A percentile compares a stretch with the other conserved stretches of the same genome.
phyloP scores from a whole-genome alignment of 305 asterid genomes.

The Lippia alba region DNA sequence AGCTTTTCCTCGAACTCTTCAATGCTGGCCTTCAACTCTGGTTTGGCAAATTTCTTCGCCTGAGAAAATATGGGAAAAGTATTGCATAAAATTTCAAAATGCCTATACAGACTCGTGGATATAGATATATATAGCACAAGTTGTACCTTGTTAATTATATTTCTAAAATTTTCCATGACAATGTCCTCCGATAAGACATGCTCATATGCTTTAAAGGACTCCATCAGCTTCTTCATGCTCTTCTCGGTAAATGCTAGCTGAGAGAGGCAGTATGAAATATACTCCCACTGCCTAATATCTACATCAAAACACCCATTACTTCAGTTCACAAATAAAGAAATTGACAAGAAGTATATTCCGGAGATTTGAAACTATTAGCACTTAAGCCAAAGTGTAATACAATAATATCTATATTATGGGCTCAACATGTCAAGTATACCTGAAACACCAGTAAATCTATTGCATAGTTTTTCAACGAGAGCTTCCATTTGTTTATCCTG shows the following conservation, averaged over 20 bases:
- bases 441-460: slow-evolving; percentile 86
- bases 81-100: slow-evolving; percentile 11
- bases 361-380: not conserved
- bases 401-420: slow-evolving; percentile 14
- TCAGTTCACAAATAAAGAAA: slow-evolving; percentile 5
- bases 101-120: not conserved
- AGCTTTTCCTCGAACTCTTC: slow-evolving; percentile 94
- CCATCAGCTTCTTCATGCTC: slow-evolving; percentile 88
- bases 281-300: slow-evolving; percentile 86
- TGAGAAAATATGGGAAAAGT: slow-evolving; percentile 36
- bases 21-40: slow-evolving; percentile 77
- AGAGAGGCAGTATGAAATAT: slow-evolving; percentile 93
- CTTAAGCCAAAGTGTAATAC: slow-evolving; percentile 5
- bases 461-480: slow-evolving; percentile 92
- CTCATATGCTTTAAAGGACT: slow-evolving; percentile 81
- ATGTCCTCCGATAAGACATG: slow-evolving; percentile 78
- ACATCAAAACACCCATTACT: slow-evolving; percentile 38
- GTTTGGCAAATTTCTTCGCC: slow-evolving; percentile 91
- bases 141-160: slow-evolving; percentile 78
- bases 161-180: slow-evolving; percentile 86
- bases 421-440: slow-evolving; percentile 46
- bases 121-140: not conserved
- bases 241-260: slow-evolving; percentile 89
- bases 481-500: slow-evolving; percentile 99
- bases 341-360: slow-evolving; percentile 9